Conservation (phyloP, 768 basidiomycete genomes). For the Lactarius quietus region DNA sequence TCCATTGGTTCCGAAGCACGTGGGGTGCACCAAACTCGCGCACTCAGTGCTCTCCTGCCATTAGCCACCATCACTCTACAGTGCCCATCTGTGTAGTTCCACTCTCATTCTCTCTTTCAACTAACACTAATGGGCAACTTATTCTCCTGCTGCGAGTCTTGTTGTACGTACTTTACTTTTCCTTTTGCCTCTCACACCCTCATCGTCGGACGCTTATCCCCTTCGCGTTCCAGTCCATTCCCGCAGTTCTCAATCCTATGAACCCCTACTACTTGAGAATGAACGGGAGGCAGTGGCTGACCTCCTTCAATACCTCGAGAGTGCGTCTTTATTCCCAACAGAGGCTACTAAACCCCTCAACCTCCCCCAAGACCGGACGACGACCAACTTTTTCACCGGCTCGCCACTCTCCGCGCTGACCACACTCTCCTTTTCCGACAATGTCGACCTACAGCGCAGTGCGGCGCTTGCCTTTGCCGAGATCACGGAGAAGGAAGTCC, state of each 20-base stretch:
- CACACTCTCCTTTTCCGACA: conserved; percentile 97
- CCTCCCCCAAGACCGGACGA: conserved; percentile 75
- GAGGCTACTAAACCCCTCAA: not conserved
- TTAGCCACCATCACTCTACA: conserved; percentile 20
- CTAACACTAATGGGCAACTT: conserved; percentile 60
- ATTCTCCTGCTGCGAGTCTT: conserved; percentile 78
- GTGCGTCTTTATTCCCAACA: conserved; percentile 45
- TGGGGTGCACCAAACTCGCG: conserved; percentile 9
- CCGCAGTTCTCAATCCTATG: conserved; percentile 81
- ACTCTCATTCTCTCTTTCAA: conserved; percentile 2
- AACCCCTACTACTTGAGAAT: conserved; percentile 83
- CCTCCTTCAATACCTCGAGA: conserved; percentile 95
- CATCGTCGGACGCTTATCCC: conserved; percentile 10
- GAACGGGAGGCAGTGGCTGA: conserved; percentile 98
- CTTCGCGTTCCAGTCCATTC: conserved; percentile 54
- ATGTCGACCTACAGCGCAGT: conserved; percentile 97
- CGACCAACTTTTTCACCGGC: conserved; percentile 97
- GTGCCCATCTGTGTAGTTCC: conserved; percentile 5
- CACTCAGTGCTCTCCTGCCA: not conserved
- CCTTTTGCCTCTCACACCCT: conserved; percentile 10
- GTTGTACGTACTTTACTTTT: conserved; percentile 50
- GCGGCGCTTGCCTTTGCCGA: conserved; percentile 98
- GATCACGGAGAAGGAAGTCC: conserved; percentile 99
- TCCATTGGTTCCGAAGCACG: conserved; percentile 3
- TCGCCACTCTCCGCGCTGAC: conserved; percentile 90